Conservation (phyloP, 2,329 filamentous ascomycete genomes). For the Penicillium griseofulvum region DNA sequence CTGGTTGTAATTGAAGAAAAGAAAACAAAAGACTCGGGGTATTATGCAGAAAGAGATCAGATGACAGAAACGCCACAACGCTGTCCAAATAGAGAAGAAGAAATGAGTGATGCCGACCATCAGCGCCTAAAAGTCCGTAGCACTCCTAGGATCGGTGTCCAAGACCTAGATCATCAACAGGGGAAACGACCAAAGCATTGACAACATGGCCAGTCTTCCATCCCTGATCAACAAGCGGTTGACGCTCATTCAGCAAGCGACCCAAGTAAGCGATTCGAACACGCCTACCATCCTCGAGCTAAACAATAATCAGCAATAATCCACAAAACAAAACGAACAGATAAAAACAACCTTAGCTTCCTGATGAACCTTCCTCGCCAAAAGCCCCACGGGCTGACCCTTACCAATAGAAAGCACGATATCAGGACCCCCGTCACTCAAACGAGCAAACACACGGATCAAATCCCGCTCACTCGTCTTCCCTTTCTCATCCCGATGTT, state of each 20-base stretch:
- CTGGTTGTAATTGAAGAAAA: background rate
- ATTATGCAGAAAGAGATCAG: conserved; percentile 26
- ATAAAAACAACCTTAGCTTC: conserved; percentile 59
- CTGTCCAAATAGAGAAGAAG: conserved; percentile 2
- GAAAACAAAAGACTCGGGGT: conserved; percentile 20
- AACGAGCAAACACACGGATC: conserved; percentile 59
- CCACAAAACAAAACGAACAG: background rate
- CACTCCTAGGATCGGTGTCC: background rate
- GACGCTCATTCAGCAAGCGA: conserved; percentile 69
- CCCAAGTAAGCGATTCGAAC: conserved; percentile 78
- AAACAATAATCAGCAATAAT: conserved; percentile 7
- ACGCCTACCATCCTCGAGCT: conserved; percentile 59
- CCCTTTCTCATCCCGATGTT: conserved; percentile 57
- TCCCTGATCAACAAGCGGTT: conserved; percentile 65
- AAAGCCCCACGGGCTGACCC: conserved; percentile 61
- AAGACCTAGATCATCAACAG: conserved; percentile 1
- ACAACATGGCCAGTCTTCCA: conserved; percentile 74
- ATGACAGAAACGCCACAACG: conserved; percentile 18
- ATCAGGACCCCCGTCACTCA: conserved; percentile 66
- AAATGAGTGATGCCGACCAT: background rate
- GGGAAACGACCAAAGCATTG: conserved; percentile 66
- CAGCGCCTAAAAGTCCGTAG: background rate
- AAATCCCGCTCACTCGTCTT: conserved; percentile 58
- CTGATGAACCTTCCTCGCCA: conserved; percentile 63
- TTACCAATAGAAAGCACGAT: conserved; percentile 58